A percentile compares a stretch with the other conserved stretches of the same genome.
These are phyloP conservation scores for Sideroxylon spinosum DNA, from an alignment of 179 eudicot species.

Conservation along the genomic window DNA sequence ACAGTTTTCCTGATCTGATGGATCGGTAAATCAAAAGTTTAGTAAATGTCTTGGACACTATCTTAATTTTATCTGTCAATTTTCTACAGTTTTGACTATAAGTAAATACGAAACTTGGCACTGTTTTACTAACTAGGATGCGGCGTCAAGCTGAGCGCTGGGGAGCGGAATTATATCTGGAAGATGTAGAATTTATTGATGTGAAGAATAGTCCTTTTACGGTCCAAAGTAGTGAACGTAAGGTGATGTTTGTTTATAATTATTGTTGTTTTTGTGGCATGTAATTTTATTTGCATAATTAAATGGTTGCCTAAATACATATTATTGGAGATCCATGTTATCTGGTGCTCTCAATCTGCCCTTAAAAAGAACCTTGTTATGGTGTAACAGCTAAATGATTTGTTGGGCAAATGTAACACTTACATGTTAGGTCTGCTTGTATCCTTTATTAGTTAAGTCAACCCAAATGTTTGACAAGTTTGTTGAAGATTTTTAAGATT, in stretches of 20 bases:
- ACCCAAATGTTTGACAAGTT: too few relatives aligned
- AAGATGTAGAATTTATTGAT: slow-evolving; percentile 92
- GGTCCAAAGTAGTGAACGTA: slow-evolving; percentile 84
- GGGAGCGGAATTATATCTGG: slow-evolving; percentile 93
- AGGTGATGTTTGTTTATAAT: slow-evolving; percentile 43
- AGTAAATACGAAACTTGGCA: slow-evolving; percentile 10
- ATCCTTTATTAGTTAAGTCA: too few relatives aligned
- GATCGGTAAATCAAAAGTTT: slow-evolving; percentile 34
- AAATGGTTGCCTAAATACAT: not conserved
- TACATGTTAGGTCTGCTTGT: not conserved
- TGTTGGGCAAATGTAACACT: not conserved
- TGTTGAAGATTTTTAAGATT: too few relatives aligned
- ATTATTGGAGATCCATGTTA: not conserved
- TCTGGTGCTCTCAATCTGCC: not conserved
- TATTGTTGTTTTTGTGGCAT: not conserved
- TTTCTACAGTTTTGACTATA: not conserved
- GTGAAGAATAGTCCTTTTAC: slow-evolving; percentile 75
- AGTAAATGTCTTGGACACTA: slow-evolving; percentile 5
- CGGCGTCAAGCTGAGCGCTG: slow-evolving; percentile 93
- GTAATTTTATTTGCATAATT: not conserved
- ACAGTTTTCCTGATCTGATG: too few relatives aligned
- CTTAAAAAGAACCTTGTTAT: not conserved
- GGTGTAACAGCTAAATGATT: not conserved
- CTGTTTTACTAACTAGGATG: slow-evolving; percentile 48
- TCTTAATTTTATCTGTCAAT: not conserved